Evolutionary conservation across 2,329 filamentous ascomycete genomes (phyloP), one percentile per base, ranked within the genome.

Genomic region (Blastomyces silverae): DNA sequence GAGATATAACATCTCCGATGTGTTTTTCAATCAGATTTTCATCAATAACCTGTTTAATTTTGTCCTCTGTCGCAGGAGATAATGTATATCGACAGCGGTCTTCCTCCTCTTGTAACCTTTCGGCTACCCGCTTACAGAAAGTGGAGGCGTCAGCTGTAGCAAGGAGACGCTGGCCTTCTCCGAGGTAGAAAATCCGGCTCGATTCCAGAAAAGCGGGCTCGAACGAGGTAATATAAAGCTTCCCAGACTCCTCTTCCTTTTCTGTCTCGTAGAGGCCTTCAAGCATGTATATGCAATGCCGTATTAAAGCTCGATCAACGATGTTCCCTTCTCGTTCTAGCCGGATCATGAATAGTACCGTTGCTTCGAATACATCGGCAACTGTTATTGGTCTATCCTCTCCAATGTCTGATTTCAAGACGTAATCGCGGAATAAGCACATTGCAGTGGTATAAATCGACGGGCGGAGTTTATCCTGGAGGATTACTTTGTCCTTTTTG

Each of bases 281-380:
- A 6, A 99, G 83, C 92, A 99, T 97, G 70, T 89, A 87, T 2
- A 91, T 85, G 73, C 91, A 93, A 62, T 90, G 89, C 69, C 91
- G 89, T 70, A 97, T 86, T 4, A 96, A 81, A 46, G 86, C 84
- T 70, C 90, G 87, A 75, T 97, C 90, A 66, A 97, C 92, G 17
- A 91, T 85, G 71, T 97, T 92, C 37, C 93, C 94, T 65, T 92
- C 87, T 37, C 94, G 84, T 76, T 97, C 94, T 87, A 97, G 92
- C 67, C 89, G 86, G 69, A 99, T 89, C 77, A 97, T 90, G 68
- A 96, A 92, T 2, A 97, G 83, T 39, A 97, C 84, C 17, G 96
- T 90, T 6, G 86, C 85, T 71, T 90, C 90, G 34, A 97, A 80
- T 7, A 96, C 85, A 64, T 89, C 84, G 57, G 89, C 87, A 10